Evolutionary conservation across 1,284 basidiomycete species (phyloP), one percentile per base, ranked within the genome.

Genomic region (Spongiforma sp.): DNA sequence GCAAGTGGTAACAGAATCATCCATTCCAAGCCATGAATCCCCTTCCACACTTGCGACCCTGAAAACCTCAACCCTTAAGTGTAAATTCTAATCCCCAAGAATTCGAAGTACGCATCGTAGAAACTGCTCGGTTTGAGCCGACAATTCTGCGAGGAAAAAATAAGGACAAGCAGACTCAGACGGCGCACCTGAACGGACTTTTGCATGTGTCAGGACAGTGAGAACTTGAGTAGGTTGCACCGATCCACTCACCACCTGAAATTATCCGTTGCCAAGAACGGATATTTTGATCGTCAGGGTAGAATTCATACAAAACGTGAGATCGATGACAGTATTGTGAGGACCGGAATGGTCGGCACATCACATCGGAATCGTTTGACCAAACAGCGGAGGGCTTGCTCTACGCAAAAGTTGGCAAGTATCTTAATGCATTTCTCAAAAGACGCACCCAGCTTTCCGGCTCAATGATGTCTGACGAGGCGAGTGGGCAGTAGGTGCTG

Each of bases 71-170:
- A n/a, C 30, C 56, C 11, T 57, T 73, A 76, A 10, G 59, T 60
- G 65, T 86, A 87, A 50, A 87, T 77, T 48, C 80, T 79, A 53
- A 88, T 70, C 15, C 80, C 77, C 57, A 80, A 80, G 70, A 88
- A 77, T 43, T 84, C 81, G 77, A 85, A 87, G 76, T 83, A 87
- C 3, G 86, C 84, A 53, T 84, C 75, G 19, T 57, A 62, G 72
- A 87, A 86, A 15, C 79, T 82, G 1, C 65, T 61, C 1, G 86
- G 66, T 84, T 81, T 34, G 36, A 32, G 57, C 74, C 48, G 10
- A 71, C 72, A 34, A 57, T 9, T 73, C 80, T 80, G 61, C 26
- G 33, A 5, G 10, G 28, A 37, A 62, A 32, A 36, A 24, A 24
- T 65, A 39, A 57, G 30, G 36, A 36, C 28, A 33, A 3, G 34